Conservation (phyloP, 2,329 filamentous ascomycete genomes). For the Neonectria coccinea region DNA sequence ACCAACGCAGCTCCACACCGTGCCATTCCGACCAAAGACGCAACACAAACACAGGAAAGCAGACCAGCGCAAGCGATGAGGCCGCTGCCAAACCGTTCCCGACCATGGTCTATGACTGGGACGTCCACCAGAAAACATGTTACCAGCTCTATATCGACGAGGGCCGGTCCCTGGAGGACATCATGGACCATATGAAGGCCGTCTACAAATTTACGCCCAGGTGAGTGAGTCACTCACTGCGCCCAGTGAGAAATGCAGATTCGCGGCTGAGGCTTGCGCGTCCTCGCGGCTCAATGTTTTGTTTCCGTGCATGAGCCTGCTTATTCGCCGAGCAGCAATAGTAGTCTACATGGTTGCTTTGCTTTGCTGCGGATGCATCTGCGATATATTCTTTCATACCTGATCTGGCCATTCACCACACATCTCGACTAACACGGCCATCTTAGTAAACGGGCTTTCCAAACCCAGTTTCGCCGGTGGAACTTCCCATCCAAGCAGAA, state of each 20-base stretch:
- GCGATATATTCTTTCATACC: neutral
- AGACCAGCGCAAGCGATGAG: slow-evolving; percentile 23
- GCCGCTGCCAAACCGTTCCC: slow-evolving; percentile 30
- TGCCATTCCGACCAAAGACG: slow-evolving; percentile 44
- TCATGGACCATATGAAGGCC: slow-evolving; percentile 77
- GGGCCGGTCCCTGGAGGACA: slow-evolving; percentile 77
- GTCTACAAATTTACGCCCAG: slow-evolving; percentile 77
- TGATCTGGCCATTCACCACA: neutral
- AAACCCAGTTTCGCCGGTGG: slow-evolving; percentile 83
- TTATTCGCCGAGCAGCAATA: slow-evolving; percentile 3
- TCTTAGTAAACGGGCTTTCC: slow-evolving; percentile 78
- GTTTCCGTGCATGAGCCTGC: neutral
- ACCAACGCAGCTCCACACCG: slow-evolving; percentile 46
- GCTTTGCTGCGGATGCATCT: neutral
- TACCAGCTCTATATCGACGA: slow-evolving; percentile 80
- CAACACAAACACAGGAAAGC: slow-evolving; percentile 25
- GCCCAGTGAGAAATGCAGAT: neutral
- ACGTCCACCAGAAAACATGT: slow-evolving; percentile 56
- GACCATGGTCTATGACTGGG: slow-evolving; percentile 62
- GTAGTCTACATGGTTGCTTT: neutral
- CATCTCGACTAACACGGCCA: slow-evolving; percentile 33
- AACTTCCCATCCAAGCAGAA: slow-evolving; percentile 81
- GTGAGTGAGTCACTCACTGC: slow-evolving; percentile 62
- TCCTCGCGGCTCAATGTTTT: neutral
- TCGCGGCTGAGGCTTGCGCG: slow-evolving; percentile 4